Base-by-base conservation (phyloP, 148 eudicot species). In the Nyssa sinensis region DNA sequence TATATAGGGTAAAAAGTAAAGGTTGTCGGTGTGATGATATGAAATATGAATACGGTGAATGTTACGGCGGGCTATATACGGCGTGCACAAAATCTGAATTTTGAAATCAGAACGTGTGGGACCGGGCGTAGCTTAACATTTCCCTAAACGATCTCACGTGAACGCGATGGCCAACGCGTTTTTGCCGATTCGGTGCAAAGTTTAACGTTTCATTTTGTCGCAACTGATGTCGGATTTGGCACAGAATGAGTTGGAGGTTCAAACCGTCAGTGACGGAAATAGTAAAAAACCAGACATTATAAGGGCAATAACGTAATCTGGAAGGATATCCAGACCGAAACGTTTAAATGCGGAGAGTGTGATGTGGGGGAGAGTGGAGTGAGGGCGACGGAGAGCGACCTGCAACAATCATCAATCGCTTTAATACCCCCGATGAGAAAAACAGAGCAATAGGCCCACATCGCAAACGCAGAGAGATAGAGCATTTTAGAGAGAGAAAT, bases 191-290 rank as follows among this genome's bases (percentile, higher is more conserved):
- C 51, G 51, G 51, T 11, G 51, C 51, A 44, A 44, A 44, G n/a
- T 11, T 44, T 44, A 44, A 44, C 51, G 51, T 44, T 44, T 11
- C 51, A 44, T 11, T n/a, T 44, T 44, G 51, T 44, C 17, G 51
- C 51, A 4, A 44, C 1, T 14, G 17, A 44, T 44, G 51, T 44
- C 51, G 51, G 51, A n/a, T n/a, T n/a, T 44, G 51, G 51, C 12
- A 14, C 12, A 41, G 44, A n/a, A n/a, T 39, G 44, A 39, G 83
- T n/a, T 58, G 76, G 25, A 55, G 21, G 23, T 19, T 19, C 21
- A 55, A 55, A 55, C 59, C 21, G 24, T n/a, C 59, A 17, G 7
- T 1, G 57, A 49, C 57, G 4, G n/a, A 17, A n/a, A 55, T 19
- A 21, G 59, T 55, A 55, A 55, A 11, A 3, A 55, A 55, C 4